Conservation (phyloP, 352 stramenopile species). For the Pythium vanterpoolii region DNA sequence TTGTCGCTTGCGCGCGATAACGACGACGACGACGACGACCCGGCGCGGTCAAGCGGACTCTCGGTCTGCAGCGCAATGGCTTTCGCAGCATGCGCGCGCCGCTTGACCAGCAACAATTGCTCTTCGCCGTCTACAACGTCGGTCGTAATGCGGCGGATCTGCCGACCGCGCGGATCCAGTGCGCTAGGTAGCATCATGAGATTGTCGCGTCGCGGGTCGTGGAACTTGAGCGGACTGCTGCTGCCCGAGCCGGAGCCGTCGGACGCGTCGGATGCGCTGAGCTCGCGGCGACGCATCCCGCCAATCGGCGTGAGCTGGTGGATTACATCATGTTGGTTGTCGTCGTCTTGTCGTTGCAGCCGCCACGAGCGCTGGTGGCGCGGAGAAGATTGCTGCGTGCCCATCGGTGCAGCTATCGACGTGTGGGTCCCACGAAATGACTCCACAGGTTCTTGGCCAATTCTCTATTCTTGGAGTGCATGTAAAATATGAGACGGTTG, state of each 20-base stretch:
- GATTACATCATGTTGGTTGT: constrained; percentile 4
- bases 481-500: constrained; percentile 1
- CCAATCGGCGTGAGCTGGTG: constrained; percentile 14
- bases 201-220: constrained; percentile 27
- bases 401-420: constrained; percentile 12
- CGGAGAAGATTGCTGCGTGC: constrained; percentile 23
- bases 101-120: constrained; percentile 56
- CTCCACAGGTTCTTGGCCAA: no score
- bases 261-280: constrained; percentile 15
- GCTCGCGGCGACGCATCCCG: constrained; percentile 13
- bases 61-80: constrained; percentile 79
- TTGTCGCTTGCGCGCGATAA: background rate
- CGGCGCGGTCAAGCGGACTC: background rate
- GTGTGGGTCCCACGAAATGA: background rate
- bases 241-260: constrained; percentile 2
- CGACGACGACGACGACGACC: background rate
- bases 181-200: constrained; percentile 58
- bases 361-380: constrained; percentile 12
- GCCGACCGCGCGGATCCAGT: constrained; percentile 45
- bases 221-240: constrained; percentile 19
- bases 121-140: constrained; percentile 47
- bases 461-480: no score
- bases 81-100: constrained; percentile 47
- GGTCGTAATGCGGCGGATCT: constrained; percentile 51
- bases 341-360: background rate